Evolutionary conservation across 345 rosid genomes (phyloP), one percentile per base, ranked within the genome.

Genomic region (Populus alba): DNA sequence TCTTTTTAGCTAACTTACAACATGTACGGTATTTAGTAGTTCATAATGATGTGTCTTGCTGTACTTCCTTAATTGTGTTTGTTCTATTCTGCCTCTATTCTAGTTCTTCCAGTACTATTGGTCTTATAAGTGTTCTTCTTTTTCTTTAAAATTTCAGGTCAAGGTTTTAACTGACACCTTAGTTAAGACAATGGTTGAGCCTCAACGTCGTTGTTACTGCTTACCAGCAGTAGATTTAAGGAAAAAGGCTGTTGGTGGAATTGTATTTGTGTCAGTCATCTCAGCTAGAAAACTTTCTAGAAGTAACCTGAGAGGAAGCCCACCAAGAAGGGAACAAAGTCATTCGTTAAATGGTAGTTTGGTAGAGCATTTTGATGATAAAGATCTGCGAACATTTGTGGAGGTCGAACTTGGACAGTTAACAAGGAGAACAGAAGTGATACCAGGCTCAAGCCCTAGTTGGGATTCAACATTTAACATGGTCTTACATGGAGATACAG

Each of bases 121-220:
- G 35, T 51, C 49, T 75, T 25, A 61, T 17, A 12, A 9, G 41
- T 4, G 51, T 43, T 67, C 23, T 68, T 66, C 17, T 45, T 68
- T 68, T 55, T 66, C 22, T 25, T 35, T 61, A 27, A 62, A 51
- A 79, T 47, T 17, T 7, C 71, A 96, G 99, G 95, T 89, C 38
- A 96, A 91, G 76, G 76, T 96, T 76, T 77, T 91, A 17, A 92
- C 91, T 74, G 99, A 96, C 72, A 89, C 97, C 71, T 82, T 94
- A 82, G 92, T 79, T 75, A 96, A 90, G 89, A 96, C 91, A 68
- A 91, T 94, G 99, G 97, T 96, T 57, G 99, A 96, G 77, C 99
- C 99, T 74, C 90, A 88, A 16, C 91, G 99, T 2, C 92, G 88
- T 55, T 94, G 98, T 86, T 86, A 72, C 78, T 87, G 94, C 35